Percentiles rank a stretch among this genome's conserved stretches.
Conservation (phyloP, 2,329 filamentous ascomycete genomes). For the Aspergillus tubingensis region DNA sequence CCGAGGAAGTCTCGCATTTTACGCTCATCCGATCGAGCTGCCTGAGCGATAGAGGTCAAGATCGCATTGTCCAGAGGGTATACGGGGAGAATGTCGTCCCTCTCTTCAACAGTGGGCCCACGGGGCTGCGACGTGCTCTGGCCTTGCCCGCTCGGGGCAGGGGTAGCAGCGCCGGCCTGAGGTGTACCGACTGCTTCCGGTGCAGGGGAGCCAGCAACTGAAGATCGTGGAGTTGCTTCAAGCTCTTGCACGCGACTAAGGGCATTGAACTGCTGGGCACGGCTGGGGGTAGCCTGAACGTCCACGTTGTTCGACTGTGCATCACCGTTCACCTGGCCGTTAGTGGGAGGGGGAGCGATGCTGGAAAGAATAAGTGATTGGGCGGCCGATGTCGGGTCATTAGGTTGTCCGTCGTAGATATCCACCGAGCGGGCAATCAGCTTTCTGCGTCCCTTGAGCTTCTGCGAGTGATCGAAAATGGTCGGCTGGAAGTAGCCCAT, state of each 20-base stretch:
- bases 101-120: constrained; percentile 56
- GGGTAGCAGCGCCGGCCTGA: constrained; percentile 48
- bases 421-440: constrained; percentile 88
- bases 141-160: constrained; percentile 34
- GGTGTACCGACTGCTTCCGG: constrained; percentile 76
- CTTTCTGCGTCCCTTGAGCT: constrained; percentile 76
- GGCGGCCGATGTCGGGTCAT: constrained; percentile 83
- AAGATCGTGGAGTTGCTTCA: constrained; percentile 78
- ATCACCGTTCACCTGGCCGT: constrained; percentile 40
- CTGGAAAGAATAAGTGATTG: constrained; percentile 68
- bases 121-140: constrained; percentile 40
- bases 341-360: constrained; percentile 46
- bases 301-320: constrained; percentile 32
- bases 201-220: constrained; percentile 81
- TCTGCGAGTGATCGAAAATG: constrained; percentile 80
- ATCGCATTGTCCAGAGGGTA: constrained; percentile 88
- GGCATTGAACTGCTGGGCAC: constrained; percentile 67
- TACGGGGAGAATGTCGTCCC: constrained; percentile 78
- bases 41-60: constrained; percentile 83
- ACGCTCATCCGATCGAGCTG: constrained; percentile 84
- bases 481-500: constrained; percentile 91
- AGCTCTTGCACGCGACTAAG: constrained; percentile 67
- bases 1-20: constrained; percentile 88
- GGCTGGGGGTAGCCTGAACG: constrained; percentile 48
- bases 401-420: constrained; percentile 87